A percentile compares a stretch with the other conserved stretches of the same genome.
Conservation (phyloP, 129 eudicot genomes). For the Saposhnikovia divaricata region DNA sequence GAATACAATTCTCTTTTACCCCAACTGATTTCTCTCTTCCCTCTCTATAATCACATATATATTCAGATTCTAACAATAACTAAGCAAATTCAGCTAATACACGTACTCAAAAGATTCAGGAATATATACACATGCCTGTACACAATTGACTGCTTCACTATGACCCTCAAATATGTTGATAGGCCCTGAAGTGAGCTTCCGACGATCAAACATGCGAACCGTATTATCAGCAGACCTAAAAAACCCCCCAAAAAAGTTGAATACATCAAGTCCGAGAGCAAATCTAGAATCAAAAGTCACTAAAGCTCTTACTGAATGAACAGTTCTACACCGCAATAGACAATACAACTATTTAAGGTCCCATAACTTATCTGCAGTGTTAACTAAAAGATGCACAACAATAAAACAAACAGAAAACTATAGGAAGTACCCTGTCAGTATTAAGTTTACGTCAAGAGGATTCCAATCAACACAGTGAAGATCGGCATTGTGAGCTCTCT, state of each 20-base stretch:
- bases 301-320: background rate
- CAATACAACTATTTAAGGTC: background rate
- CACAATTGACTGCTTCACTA: constrained; percentile 80
- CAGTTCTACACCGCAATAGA: background rate
- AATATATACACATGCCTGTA: constrained; percentile 40
- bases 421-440: constrained; percentile 61
- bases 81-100: background rate
- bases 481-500: constrained; percentile 90
- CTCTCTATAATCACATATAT: no score
- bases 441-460: constrained; percentile 73
- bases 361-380: background rate
- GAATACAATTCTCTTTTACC: no score
- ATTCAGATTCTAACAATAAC: no score
- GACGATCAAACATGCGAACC: constrained; percentile 84
- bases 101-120: background rate
- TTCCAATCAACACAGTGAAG: constrained; percentile 98
- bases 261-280: background rate
- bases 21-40: no score
- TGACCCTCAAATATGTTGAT: constrained; percentile 72
- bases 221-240: constrained; percentile 85
- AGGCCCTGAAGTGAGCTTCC: constrained; percentile 81
- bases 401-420: background rate
- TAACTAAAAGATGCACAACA: background rate
- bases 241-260: background rate
- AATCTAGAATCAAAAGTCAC: background rate